phyloP scores from a whole-genome alignment of 306 rosid species.

The Vigna mungo region DNA sequence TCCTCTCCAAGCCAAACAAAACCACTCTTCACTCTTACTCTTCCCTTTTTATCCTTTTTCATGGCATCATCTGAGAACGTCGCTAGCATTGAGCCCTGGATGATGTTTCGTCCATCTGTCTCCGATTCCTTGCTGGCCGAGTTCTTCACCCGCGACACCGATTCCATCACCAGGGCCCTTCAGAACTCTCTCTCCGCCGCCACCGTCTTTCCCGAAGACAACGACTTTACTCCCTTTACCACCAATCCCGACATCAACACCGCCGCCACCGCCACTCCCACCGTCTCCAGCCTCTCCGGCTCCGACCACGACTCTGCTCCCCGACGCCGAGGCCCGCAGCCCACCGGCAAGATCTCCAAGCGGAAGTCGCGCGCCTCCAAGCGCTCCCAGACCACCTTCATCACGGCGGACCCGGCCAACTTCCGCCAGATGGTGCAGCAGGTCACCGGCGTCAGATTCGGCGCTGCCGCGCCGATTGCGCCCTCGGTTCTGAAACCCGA shows the following conservation, averaged over 20 bases:
- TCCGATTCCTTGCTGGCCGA: constrained; percentile 70
- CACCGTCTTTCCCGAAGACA: constrained; percentile 3
- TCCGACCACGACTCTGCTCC: constrained; percentile 65
- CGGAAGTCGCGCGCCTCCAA: constrained; percentile 89
- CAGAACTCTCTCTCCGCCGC: constrained; percentile 63
- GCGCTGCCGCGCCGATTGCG: constrained; percentile 40
- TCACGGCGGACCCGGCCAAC: constrained; percentile 87
- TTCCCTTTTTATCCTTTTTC: not conserved
- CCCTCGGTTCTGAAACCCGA: constrained; percentile 79
- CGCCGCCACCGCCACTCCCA: constrained; percentile 52
- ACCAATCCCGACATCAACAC: constrained; percentile 41
- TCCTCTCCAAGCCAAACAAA: too few relatives aligned
- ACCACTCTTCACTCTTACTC: too few relatives aligned
- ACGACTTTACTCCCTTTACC: constrained; percentile 41
- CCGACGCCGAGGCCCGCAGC: constrained; percentile 40
- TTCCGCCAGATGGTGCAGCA: constrained; percentile 97
- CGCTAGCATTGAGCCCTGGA: constrained; percentile 62
- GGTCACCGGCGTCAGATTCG: constrained; percentile 77
- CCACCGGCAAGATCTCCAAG: constrained; percentile 60
- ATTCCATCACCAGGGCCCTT: constrained; percentile 63
- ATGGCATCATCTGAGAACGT: constrained; percentile 71
- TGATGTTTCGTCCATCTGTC: constrained; percentile 40
- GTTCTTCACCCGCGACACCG: constrained; percentile 58
- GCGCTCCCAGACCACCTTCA: constrained; percentile 80
- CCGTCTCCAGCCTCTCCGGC: constrained; percentile 68